Evolutionary conservation across 768 basidiomycete species (phyloP), one percentile per base, ranked within the genome.

Genomic region (Lactifluus piperatus): DNA sequence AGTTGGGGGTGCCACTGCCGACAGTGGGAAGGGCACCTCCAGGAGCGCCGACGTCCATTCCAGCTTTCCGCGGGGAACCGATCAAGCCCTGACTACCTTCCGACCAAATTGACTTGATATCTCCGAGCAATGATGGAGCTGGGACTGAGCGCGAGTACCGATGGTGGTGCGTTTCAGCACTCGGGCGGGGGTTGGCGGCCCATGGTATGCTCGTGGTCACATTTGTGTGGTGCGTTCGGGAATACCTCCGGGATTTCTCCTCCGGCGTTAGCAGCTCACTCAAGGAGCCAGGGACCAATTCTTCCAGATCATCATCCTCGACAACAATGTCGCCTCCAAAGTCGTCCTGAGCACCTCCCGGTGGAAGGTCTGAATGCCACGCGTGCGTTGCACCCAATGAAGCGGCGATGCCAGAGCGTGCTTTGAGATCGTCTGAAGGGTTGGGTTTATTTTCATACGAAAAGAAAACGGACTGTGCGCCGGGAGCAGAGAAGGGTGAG

Each of bases 221-320:
- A 60, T 64, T 73, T 62, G 66, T 76, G 73, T 27, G 76, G 57
- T 81, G 82, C n/a, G 83, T 84, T 51, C 91, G 79, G 30, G 86
- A 88, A 80, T 91, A 85, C 45, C 93, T 76, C 32, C 94, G 77
- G 32, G 81, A 86, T 63, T 86, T 79, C 72, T 97, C 95, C 65
- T 86, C 87, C 0, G 91, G 90, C 0, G 94, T 95, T 48, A 98
- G 75, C 7, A 98, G 77, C 60, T 97, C 94, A 27, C 84, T 91
- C 48, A 98, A 74, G 4, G 86, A 90, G 55, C 88, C 85, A 0
- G 95, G 95, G 30, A 98, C 70, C 69, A 97, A 89, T 57, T 93
- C 94, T 67, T 93, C 91, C 49, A 91, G 68, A 64, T 94, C 90
- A 46, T 84, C 91, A 50, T 87, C 88, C 20, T 84, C 84, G 0